Base-by-base conservation (phyloP, 176 grass and related monocot genomes). In the Elymus sibiricus region DNA sequence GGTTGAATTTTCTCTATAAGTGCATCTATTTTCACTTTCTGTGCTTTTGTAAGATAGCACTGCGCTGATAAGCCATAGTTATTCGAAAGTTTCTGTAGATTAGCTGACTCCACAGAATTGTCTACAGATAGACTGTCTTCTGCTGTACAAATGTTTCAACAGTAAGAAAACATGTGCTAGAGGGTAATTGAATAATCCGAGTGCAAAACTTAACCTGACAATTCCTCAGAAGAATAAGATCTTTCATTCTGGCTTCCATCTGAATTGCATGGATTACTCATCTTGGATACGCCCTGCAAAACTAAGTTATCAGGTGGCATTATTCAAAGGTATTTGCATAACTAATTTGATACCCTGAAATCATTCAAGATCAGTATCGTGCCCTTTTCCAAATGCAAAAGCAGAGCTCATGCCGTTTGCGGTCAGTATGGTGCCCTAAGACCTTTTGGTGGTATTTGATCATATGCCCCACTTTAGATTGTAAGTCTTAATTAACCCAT, bases 171-270 rank as follows among this genome's bases (percentile, higher is more conserved):
- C 21, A 76, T 15, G 12, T 46, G 7, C 35, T 21, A 4, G 15
- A 22, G 11, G 40, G 6, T 69, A 53, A 79, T 16, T 21, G 43
- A 69, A 6, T 58, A 21, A 58, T 21, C 53, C 7, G 16, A 22
- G 0, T 21, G 22, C 17, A 19, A 3, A 69, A 22, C 67, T n/a
- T 88, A 69, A 88, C 79, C 86, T 82, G 79, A 83, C 16, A 58
- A 7, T 66, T 87, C 16, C 70, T 83, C 80, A 6, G 21, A 83
- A 29, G 53, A 46, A 46, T 46, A 13, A 46, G 11, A 46, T 46
- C 43, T 46, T 46, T 4, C 43, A 0, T 46, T 14, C 43, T 46
- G 43, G 43, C 11, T 46, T 46, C 11, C 43, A 14, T 46, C 43
- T 46, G 43, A 46, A 13, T 71, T 5, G 0, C 37, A 71, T 40